Evolutionary conservation across 2,329 filamentous ascomycete genomes (phyloP), one percentile per base, ranked within the genome.

Genomic region (Sporothrix protearum): DNA sequence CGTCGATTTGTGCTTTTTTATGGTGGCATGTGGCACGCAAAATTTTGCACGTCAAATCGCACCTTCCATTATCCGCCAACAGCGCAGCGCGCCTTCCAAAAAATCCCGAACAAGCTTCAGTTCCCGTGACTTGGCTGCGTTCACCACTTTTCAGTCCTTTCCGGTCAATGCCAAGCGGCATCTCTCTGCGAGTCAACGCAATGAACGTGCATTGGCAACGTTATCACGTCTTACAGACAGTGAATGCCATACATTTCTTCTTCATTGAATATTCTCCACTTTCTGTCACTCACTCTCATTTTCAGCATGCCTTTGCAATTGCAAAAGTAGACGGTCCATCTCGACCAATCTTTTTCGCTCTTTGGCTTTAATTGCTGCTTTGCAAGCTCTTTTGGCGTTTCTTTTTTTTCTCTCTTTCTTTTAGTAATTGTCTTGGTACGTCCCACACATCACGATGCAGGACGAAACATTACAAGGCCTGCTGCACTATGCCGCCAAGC

Each of bases 401-500:
- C 63, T 30, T 22, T 66, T 30, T 51, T 22, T 47, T 19, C 19
- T 47, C 14, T 47, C 42, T 16, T 6, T 47, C 22, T 42, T 45
- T 14, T 55, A 1, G 3, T 28, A 53, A 3, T 25, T 0, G 16
- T n/a, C 55, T 51, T 8, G 28, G 49, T 5, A 3, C 49, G 2
- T 28, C 42, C 42, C 14, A n/a, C 59, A 33, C 12, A n/a, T 6
- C 8, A 25, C 39, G 36, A 63, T 33, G 19, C 22, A 73, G 61
- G 74, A 73, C 70, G 70, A 73, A 36, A 68, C 70, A 2, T 33
- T 75, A 16, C 28, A 67, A 6, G 72, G 73, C 33, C 67, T 76
- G 42, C 68, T 76, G 68, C 71, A 19, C 19, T 97, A 93, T 92
- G 90, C 91, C 1, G 78, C 83, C 57, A 80, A 81, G 1, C 85